Base-by-base conservation (phyloP, 1,284 basidiomycete species). In the Xanthoconium separans region DNA sequence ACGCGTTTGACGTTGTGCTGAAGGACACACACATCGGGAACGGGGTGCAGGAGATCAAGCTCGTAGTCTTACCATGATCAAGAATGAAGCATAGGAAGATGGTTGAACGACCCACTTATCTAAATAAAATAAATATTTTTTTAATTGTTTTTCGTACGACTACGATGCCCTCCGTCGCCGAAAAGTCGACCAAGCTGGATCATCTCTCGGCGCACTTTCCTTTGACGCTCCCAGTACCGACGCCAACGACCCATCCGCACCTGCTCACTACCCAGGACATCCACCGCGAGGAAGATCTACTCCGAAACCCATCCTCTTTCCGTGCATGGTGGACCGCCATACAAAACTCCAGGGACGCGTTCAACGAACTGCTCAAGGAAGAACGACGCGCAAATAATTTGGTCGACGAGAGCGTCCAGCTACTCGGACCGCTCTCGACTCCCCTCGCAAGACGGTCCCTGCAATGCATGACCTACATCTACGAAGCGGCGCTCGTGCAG, bases 261-360 rank as follows among this genome's bases (percentile, higher is more conserved):
- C 79, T 98, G 50, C 80, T 98, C 61, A 80, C 87, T 4, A 73
- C 84, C 30, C 79, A 83, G 48, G 95, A 98, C 72, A 71, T 98
- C 34, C 81, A 87, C 57, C 85, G 93, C 42, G 97, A 98, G 75
- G 95, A 99, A 73, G 96, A 99, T 73, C 82, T 99, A n/a, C 77
- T 95, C 33, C 85, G 93, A 58, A 98, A 98, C 72, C 91, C 93
- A 4, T 82, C 84, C 55, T 97, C 95, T 54, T 91, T 95, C 70
- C 84, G 92, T 31, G 85, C 90, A 61, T 99, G 97, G 97, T 87
- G 91, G 80, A 78, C 86, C 1, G 91, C 95, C 63, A 91, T 99
- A 64, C 80, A 85, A 56, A 79, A 84, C 49, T 82, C 93, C 48
- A 83, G 85, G 64, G 90, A 95, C 54, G 76, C 79, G 24, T 84